Base-by-base conservation (phyloP, 129 eudicot genomes). In the Gnaphalium uliginosum region DNA sequence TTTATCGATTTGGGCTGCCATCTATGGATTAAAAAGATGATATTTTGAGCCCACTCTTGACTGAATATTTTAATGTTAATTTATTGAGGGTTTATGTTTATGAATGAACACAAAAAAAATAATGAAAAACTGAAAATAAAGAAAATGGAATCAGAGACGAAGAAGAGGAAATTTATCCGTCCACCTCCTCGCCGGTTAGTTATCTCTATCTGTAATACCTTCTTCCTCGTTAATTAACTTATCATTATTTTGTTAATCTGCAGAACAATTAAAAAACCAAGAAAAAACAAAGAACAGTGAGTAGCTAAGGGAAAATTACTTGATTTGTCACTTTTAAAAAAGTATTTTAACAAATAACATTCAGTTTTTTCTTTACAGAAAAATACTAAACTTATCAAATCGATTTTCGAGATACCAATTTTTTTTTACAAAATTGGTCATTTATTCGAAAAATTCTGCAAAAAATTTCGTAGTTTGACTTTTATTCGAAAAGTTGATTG, bases 131-230 rank as follows among this genome's bases (percentile, higher is more conserved):
- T 29, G 17, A 18, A 0, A 19, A 54, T 0, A 54, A 54, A 3
- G 33, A 71, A 62, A 64, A 56, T 79, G 83, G 83, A 79, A 66
- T 70, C 83, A 25, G 79, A 79, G 43, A 73, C 78, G 4, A 79
- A 79, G 61, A 79, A 79, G 69, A 73, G 83, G 70, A 79, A 79
- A 66, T 6, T 73, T 43, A 66, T 79, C 63, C 83, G 83, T 39
- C 83, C 83, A 73, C 83, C 83, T 57, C 83, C 83, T 73, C 83
- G 83, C 69, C 63, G 75, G 79, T 79, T 29, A 73, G 79, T 56
- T 35, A 37, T 63, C 73, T 41, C 68, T 21, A 27, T 35, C 56
- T 68, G n/a, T 63, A 23, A 50, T 69, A 21, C 32, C 53, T 27
- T 64, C 22, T 41, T 68, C 39, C 48, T 60, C 46, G 57, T 76